These are phyloP conservation scores for Globisporangium ultimum DNA, from an alignment of 352 stramenopile genomes.

Conservation along the genomic window DNA sequence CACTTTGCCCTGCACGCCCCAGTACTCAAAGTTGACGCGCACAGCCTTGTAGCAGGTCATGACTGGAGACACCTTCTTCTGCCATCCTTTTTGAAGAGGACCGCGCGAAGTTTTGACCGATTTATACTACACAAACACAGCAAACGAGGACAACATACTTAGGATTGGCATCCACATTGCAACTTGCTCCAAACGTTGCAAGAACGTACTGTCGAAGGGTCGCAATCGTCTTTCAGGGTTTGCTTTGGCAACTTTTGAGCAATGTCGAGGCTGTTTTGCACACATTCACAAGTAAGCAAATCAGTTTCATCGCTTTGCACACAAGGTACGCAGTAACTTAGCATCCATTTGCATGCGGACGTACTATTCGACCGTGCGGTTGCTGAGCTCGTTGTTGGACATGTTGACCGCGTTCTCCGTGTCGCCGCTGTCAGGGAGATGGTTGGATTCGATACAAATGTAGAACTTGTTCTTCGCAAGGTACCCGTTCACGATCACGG, in stretches of 20 bases:
- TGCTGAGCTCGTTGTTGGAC: slow-evolving; percentile 63
- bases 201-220: slow-evolving; percentile 46
- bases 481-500: slow-evolving; percentile 83
- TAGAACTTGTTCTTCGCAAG: slow-evolving; percentile 86
- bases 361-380: slow-evolving; percentile 76
- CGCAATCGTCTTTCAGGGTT: slow-evolving; percentile 64
- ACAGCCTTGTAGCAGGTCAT: slow-evolving; percentile 89
- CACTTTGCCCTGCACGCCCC: slow-evolving; percentile 77
- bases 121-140: slow-evolving; percentile 39
- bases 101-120: slow-evolving; percentile 71
- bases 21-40: slow-evolving; percentile 88
- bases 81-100: slow-evolving; percentile 61
- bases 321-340: neutral
- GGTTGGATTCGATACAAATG: slow-evolving; percentile 82
- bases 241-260: slow-evolving; percentile 74
- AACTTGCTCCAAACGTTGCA: no score
- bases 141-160: neutral
- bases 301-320: neutral
- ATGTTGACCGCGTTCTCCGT: slow-evolving; percentile 69
- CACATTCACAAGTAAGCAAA: neutral
- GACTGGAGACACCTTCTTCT: slow-evolving; percentile 62
- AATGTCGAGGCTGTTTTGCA: slow-evolving; percentile 58
- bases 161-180: slow-evolving; percentile 2
- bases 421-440: slow-evolving; percentile 55
- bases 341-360: slow-evolving; percentile 9